Evolutionary conservation across 208 protist species (phyloP), one percentile per base, ranked within the genome.

Genomic region (Leishmania aethiopica): DNA sequence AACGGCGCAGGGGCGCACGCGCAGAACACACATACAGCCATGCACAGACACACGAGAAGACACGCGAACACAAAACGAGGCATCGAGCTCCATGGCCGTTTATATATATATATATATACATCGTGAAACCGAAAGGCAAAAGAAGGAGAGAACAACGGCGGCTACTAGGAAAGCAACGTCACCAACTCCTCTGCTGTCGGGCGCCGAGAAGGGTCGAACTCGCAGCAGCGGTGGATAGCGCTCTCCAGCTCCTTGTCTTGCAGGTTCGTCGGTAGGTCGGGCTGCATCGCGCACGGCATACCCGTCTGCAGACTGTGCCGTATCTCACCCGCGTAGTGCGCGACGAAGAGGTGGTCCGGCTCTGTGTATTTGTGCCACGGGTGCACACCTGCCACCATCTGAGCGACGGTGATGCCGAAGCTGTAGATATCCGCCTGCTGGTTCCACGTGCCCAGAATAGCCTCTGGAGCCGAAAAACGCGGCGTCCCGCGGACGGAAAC

Each of bases 351-450:
- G 77, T 88, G 72, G 83, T 94, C 89, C 19, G 86, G 83, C 40
- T 92, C 87, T 2, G 60, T 47, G 81, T 92, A 89, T 32, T 57
- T 47, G 79, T 78, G 84, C 90, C 91, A 97, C 3, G 94, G 92
- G 13, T 96, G 84, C 67, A 83, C 71, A 0, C 90, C 89, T 5
- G 88, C 96, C 67, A 96, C 86, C 80, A 97, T 90, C 78, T 93
- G 80, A 4, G 87, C 89, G 75, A 96, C 84, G 57, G 91, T 95
- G 60, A 97, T 94, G 55, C 94, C 94, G 75, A 96, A 95, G 85
- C 90, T 95, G 93, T 90, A 97, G 57, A 97, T 89, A 75, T 97
- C 94, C 5, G 90, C 91, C n/a, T 84, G 76, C 53, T 87, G 81
- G 71, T 82, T 89, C 59, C 89, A 90, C 49, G 84, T 81, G 17